These are phyloP conservation scores for Sorghum bicolor DNA, from an alignment of 176 grass and related monocot genomes.

Conservation along the genomic window Sorghum_bicolor_NCBIv3 NC_012871.2:75775001-75775500, in stretches of 20 bases:
- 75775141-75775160: background rate
- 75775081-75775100: background rate
- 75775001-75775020: slow-evolving; percentile 97
- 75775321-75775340: background rate
- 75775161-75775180: background rate
- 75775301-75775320: background rate
- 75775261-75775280: background rate
- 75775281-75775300: background rate
- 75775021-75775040: slow-evolving; percentile 93
- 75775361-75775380: no score
- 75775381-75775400: no score
- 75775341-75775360: background rate
- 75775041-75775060: slow-evolving; percentile 75
- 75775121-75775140: background rate
- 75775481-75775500: background rate
- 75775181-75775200: background rate
- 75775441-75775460: slow-evolving; percentile 36
- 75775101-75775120: slow-evolving; percentile 26
- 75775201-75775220: background rate
- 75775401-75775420: background rate
- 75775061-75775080: slow-evolving; percentile 22
- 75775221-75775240: background rate
- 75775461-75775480: background rate
- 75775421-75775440: background rate
- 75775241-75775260: background rate